Evolutionary conservation across 164 flowering plant species (phyloP), one percentile per base, ranked within the genome.

Genomic region (Piper betle): DNA sequence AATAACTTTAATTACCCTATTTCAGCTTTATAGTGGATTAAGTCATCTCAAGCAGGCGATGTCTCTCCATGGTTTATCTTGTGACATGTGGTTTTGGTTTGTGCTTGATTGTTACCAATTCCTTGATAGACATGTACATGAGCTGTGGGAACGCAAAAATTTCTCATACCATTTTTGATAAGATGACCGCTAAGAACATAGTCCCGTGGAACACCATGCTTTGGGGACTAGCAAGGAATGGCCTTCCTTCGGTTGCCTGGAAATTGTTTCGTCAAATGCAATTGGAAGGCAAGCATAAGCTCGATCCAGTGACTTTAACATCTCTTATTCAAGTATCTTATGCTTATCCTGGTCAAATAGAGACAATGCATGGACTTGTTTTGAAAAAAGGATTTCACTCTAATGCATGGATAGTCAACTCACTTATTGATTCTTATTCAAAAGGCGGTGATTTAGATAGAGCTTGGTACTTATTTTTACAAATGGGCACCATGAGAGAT

Each of bases 161-260:
- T 50, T 58, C 76, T 13, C 60, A 59, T 37, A n/a, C 69, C 37
- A 60, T 75, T 62, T 75, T 78, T 52, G 67, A 53, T 53, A 64
- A 42, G 6, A 64, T 69, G 69, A 43, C 62, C 4, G 15, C 1
- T 2, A 73, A 71, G 55, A 78, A 68, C 53, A n/a, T 71, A 25
- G 70, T 78, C 54, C 66, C 79, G 17, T 78, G 77, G 78, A 74
- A 74, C 55, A 73, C 72, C 12, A 54, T 78, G 69, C 72, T 78
- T 53, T 61, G 39, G 52, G 77, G 81, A 38, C 71, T 69, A 52
- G 65, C 69, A 4, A 68, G 59, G 58, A 61, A 42, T 20, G 75
- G 75, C 37, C 42, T 42, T 12, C 63, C 67, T n/a, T 39, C 42
- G 39, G 46, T 33, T 64, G 73, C 72, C 15, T 18, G 70, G 57